Evolutionary conservation across 352 stramenopile genomes (phyloP).

Genomic region (Globisporangium echinulatum): DNA sequence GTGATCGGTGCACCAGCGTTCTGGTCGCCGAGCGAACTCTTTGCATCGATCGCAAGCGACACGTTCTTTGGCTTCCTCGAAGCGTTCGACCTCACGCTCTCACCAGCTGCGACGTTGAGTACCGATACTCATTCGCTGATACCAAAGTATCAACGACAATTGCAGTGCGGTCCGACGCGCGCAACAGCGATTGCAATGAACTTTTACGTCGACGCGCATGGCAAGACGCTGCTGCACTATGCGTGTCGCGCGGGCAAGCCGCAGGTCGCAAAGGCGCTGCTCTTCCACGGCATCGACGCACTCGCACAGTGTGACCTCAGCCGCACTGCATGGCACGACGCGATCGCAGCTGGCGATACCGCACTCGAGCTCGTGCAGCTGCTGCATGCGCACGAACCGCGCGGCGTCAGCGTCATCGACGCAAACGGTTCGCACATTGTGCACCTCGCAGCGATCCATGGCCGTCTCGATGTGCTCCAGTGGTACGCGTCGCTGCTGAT

Average conservation of each 20-base stretch:
- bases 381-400: conserved; percentile 45
- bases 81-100: conserved; percentile 12
- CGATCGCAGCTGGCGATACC: conserved; percentile 19
- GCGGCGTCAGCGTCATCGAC: conserved; percentile 37
- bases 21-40: conserved; percentile 13
- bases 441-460: conserved; percentile 63
- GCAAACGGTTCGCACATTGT: conserved; percentile 54
- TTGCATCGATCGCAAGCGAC: conserved; percentile 8
- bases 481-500: conserved; percentile 31
- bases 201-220: conserved; percentile 36
- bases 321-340: conserved; percentile 55
- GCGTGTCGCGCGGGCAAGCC: conserved; percentile 46
- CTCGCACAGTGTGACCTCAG: conserved; percentile 39
- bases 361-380: conserved; percentile 38
- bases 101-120: neutral
- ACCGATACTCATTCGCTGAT: neutral
- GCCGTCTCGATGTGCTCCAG: conserved; percentile 46
- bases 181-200: conserved; percentile 19
- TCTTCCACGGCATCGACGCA: conserved; percentile 43
- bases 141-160: neutral
- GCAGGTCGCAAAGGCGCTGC: conserved; percentile 41
- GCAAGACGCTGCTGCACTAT: conserved; percentile 62
- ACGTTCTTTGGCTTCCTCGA: conserved; percentile 17
- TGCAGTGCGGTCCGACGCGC: no score
- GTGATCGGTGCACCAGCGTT: neutral